phyloP scores from a whole-genome alignment of 176 grass and related monocot genomes.

The Musa acuminata region DNA sequence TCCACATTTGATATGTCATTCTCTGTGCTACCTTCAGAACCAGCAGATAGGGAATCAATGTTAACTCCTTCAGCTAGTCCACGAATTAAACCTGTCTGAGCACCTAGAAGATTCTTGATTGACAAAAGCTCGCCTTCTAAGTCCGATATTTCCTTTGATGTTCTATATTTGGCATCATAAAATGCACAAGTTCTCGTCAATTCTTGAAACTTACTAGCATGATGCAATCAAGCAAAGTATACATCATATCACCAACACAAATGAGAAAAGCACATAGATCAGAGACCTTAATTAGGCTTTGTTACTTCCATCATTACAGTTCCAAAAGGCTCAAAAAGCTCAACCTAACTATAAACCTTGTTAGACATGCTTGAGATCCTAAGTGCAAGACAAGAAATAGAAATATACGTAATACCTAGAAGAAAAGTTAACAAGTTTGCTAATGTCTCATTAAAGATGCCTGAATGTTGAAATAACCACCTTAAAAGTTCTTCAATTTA shows the following conservation, averaged over 20 bases:
- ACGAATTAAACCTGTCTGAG: constrained; percentile 73
- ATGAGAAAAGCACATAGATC: too few relatives aligned
- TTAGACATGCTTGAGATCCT: too few relatives aligned
- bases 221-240: neutral
- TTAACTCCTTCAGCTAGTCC: constrained; percentile 78
- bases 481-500: too few relatives aligned
- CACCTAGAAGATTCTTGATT: constrained; percentile 74
- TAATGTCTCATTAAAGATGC: too few relatives aligned
- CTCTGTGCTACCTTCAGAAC: constrained; percentile 41
- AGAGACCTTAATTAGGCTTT: too few relatives aligned
- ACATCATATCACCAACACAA: neutral
- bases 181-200: constrained; percentile 9
- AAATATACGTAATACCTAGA: too few relatives aligned
- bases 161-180: constrained; percentile 34
- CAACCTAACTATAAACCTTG: neutral
- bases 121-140: constrained; percentile 89
- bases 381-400: too few relatives aligned
- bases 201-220: neutral
- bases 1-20: constrained; percentile 46
- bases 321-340: neutral
- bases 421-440: too few relatives aligned
- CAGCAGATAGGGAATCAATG: constrained; percentile 52
- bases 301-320: neutral
- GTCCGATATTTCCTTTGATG: constrained; percentile 95
- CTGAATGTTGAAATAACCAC: too few relatives aligned